These are phyloP conservation scores for Podaxis rugospora DNA, from an alignment of 768 basidiomycete species.

Conservation along the genomic window DNA sequence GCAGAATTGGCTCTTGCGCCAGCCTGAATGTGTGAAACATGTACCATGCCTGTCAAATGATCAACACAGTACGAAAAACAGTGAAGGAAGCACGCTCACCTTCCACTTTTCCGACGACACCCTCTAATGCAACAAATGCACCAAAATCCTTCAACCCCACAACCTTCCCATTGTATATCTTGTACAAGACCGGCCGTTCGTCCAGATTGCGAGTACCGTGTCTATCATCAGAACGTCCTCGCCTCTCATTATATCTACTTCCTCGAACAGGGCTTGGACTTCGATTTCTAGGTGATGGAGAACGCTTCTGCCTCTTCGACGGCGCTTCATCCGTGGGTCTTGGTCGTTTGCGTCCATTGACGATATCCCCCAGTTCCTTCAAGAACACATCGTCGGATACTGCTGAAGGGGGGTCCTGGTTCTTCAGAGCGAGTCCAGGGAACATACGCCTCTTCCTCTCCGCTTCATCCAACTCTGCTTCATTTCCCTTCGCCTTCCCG, in stretches of 20 bases:
- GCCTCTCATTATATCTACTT: slow-evolving; percentile 41
- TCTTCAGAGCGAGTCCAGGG: slow-evolving; percentile 82
- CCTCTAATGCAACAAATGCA: slow-evolving; percentile 89
- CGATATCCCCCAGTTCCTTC: slow-evolving; percentile 87
- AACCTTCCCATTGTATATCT: slow-evolving; percentile 89
- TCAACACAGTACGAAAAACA: slow-evolving; percentile 11
- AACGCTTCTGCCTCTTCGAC: slow-evolving; percentile 59
- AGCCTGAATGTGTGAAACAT: slow-evolving; percentile 88
- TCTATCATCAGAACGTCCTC: slow-evolving; percentile 29
- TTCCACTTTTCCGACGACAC: slow-evolving; percentile 80
- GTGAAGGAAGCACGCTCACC: slow-evolving; percentile 45
- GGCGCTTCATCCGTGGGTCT: slow-evolving; percentile 32
- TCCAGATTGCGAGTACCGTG: slow-evolving; percentile 50
- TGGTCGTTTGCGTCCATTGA: slow-evolving; percentile 60
- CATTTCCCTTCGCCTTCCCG: slow-evolving; percentile 30
- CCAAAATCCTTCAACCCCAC: slow-evolving; percentile 92
- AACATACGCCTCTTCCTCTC: slow-evolving; percentile 85
- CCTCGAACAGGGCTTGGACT: slow-evolving; percentile 61
- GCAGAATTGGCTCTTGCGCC: slow-evolving; percentile 85
- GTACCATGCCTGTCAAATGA: slow-evolving; percentile 78
- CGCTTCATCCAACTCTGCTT: slow-evolving; percentile 45
- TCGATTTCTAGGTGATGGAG: slow-evolving; percentile 44
- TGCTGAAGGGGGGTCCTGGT: slow-evolving; percentile 61
- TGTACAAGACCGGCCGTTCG: slow-evolving; percentile 84
- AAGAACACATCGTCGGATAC: slow-evolving; percentile 76